Conservation (phyloP, 768 basidiomycete genomes). For the Lentinula aciculospora region DNA sequence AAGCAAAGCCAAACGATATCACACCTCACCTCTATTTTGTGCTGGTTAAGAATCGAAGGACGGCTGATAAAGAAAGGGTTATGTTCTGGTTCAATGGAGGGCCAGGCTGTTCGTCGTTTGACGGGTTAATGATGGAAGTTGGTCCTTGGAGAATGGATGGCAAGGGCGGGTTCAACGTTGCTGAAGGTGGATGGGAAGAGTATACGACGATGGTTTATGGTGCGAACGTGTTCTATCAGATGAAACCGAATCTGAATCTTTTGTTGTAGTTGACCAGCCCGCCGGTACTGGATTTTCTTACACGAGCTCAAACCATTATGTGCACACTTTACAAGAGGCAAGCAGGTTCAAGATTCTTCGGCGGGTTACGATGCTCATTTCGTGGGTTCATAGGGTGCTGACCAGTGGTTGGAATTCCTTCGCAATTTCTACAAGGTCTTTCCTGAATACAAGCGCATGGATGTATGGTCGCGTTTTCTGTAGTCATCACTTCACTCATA, state of each 20-base stretch:
- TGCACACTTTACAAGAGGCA: slow-evolving; percentile 71
- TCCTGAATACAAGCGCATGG: slow-evolving; percentile 77
- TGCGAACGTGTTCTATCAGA: slow-evolving; percentile 28
- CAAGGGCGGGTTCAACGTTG: slow-evolving; percentile 61
- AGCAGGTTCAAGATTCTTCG: neutral
- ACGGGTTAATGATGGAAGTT: slow-evolving; percentile 97
- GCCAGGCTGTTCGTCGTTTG: slow-evolving; percentile 96
- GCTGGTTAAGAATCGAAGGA: slow-evolving; percentile 79
- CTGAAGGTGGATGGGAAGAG: slow-evolving; percentile 95
- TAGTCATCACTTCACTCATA: neutral
- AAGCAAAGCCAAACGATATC: slow-evolving; percentile 49
- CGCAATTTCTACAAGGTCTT: slow-evolving; percentile 87
- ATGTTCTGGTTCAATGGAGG: slow-evolving; percentile 99
- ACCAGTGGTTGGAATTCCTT: slow-evolving; percentile 80
- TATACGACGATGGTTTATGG: slow-evolving; percentile 91
- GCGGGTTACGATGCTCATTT: slow-evolving; percentile 1
- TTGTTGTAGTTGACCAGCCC: slow-evolving; percentile 84
- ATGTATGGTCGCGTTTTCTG: slow-evolving; percentile 51
- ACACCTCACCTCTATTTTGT: slow-evolving; percentile 85
- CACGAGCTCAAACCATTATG: slow-evolving; percentile 77
- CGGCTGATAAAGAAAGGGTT: slow-evolving; percentile 85
- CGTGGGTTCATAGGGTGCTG: slow-evolving; percentile 48
- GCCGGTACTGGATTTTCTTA: slow-evolving; percentile 95
- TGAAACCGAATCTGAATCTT: neutral
- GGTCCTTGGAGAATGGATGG: slow-evolving; percentile 85